Percentiles rank a stretch among this genome's conserved stretches.
Evolutionary conservation across 805 yeast species (phyloP).

Genomic region (Suhomyces sp.): DNA sequence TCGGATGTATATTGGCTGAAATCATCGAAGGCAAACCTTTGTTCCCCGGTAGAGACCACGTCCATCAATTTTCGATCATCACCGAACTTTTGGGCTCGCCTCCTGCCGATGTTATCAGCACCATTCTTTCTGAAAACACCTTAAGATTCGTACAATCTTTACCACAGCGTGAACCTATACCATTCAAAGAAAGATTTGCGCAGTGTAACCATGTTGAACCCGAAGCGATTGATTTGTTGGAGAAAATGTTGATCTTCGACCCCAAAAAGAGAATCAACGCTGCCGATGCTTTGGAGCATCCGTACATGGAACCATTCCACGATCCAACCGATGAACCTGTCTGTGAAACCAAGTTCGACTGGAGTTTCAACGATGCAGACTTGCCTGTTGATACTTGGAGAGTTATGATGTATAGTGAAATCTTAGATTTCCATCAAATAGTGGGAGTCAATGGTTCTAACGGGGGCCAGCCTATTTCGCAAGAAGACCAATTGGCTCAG

Average conservation of each 20-base stretch:
- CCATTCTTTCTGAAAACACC: constrained; percentile 94
- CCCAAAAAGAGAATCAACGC: constrained; percentile 94
- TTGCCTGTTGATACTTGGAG: constrained; percentile 98
- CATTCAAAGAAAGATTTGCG: constrained; percentile 77
- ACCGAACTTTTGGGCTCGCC: constrained; percentile 96
- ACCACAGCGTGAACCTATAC: constrained; percentile 91
- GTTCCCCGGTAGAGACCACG: constrained; percentile 98
- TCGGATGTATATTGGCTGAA: constrained; percentile 95
- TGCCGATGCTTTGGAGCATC: constrained; percentile 83
- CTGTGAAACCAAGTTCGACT: constrained; percentile 89
- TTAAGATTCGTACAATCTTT: constrained; percentile 88
- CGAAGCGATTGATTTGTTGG: constrained; percentile 82
- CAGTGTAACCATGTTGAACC: constrained; percentile 62
- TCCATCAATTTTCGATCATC: constrained; percentile 94
- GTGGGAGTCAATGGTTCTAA: constrained; percentile 43
- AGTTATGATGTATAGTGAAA: constrained; percentile 98
- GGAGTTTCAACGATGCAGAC: constrained; percentile 98
- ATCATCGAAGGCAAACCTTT: constrained; percentile 97
- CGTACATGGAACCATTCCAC: constrained; percentile 91
- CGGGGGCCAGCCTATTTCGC: constrained; percentile 7
- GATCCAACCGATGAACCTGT: constrained; percentile 97
- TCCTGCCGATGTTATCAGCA: constrained; percentile 91
- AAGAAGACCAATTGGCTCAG: constrained; percentile 19
- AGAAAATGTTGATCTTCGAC: constrained; percentile 90
- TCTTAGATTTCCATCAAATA: constrained; percentile 91